A percentile compares a stretch with the other conserved stretches of the same genome.
Conservation (phyloP, 192 early-diverging fungal species). For the Gigaspora rosea region DNA sequence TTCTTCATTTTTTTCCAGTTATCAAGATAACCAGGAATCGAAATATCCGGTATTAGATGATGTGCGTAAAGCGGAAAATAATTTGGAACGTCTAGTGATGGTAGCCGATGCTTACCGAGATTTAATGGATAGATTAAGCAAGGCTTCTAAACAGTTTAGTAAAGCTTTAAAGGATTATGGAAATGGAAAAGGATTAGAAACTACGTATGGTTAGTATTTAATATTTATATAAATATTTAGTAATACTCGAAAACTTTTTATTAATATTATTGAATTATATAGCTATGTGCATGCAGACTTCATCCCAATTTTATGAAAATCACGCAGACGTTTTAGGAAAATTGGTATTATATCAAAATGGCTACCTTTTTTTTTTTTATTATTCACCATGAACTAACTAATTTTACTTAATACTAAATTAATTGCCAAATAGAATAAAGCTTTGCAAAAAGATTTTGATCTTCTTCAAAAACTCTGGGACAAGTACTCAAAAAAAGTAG, state of each 20-base stretch:
- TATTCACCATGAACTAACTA: not conserved
- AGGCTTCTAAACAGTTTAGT: slow-evolving; percentile 42
- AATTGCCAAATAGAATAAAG: slow-evolving; percentile 33
- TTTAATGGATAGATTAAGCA: slow-evolving; percentile 37
- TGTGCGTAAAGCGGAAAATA: slow-evolving; percentile 38
- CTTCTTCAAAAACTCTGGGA: slow-evolving; percentile 41
- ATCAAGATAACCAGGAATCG: not conserved
- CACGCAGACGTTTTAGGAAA: slow-evolving; percentile 43
- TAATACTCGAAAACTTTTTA: not conserved
- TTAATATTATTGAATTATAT: not conserved
- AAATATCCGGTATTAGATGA: slow-evolving; percentile 25
- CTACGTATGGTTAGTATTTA: slow-evolving; percentile 38
- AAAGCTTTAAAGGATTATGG: slow-evolving; percentile 46
- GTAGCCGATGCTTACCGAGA: slow-evolving; percentile 46
- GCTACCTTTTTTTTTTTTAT: not conserved
- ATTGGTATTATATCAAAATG: slow-evolving; percentile 32
- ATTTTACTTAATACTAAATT: not conserved
- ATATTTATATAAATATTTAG: not conserved
- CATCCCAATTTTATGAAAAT: slow-evolving; percentile 50
- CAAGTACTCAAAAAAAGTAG: slow-evolving; percentile 43
- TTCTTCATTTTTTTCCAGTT: not conserved
- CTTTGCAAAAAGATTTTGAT: slow-evolving; percentile 49
- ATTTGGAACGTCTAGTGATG: slow-evolving; percentile 41
- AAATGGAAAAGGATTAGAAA: slow-evolving; percentile 47
- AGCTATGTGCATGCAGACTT: slow-evolving; percentile 51